Evolutionary conservation across 2,329 filamentous ascomycete genomes (phyloP), one percentile per base, ranked within the genome.

Genomic region (Cordyceps farinosa): DNA sequence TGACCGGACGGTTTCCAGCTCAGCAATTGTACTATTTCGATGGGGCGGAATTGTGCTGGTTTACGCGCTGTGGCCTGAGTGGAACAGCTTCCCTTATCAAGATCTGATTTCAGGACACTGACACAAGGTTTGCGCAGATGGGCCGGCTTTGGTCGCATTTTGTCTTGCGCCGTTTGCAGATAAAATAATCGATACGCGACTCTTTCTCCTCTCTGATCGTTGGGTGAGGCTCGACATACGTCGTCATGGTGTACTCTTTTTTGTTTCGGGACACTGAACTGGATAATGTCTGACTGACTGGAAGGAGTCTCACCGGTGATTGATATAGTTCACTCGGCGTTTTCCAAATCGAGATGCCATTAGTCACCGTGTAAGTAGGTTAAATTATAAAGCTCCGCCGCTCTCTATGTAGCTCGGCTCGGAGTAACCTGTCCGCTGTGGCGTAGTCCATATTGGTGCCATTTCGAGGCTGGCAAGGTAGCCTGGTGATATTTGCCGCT

Each of bases 101-200:
- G 2, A 11, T 22, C 3, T 50, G 29, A 2, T 22, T 38, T 59
- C 36, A 15, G 32, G 32, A 30, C 50, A 59, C 29, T 32, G 29
- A n/a, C 56, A 59, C 3, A 6, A 13, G 2, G 42, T 48, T 5
- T 29, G 78, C 77, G 67, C 83, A 86, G 3, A 74, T 68, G 0
- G 83, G 83, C 34, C 76, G 78, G 5, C 68, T 74, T 68, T 86
- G 82, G 65, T 84, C 80, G 71, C 82, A 84, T 72, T 83, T 84
- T 59, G 83, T 80, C 70, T 82, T 84, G 61, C 83, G 79, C 13
- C 71, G 70, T 72, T 85, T 85, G 76, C 83, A 86, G 67, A 80
- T 82, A 65, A 74, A 75, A 67, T 83, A 86, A 5, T 82, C 83
- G 2, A 76, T 74, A 30, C 83, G 75, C 1, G 82, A 84, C 70